Evolutionary conservation across 1,284 basidiomycete genomes (phyloP), one percentile per base, ranked within the genome.

Genomic region (Rhodotorula sp.): DNA sequence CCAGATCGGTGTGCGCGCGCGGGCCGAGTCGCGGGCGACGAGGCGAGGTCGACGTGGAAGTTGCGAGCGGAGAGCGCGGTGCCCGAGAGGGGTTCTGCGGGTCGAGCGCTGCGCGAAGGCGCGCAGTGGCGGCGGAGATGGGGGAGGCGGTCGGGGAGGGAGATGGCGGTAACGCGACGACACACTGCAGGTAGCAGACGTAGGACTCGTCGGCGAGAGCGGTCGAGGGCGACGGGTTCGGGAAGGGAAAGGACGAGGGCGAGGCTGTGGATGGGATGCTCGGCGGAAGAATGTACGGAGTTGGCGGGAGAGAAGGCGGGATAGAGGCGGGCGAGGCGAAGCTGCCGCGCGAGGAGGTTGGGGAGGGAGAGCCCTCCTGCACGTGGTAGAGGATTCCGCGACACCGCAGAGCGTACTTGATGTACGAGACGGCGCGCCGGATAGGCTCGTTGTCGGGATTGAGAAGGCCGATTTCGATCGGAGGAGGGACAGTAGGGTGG

Each of bases 311-410:
- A 23, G 67, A 65, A 44, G 61, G 49, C 3, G 61, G 66, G 4
- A 63, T 48, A 23, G 67, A 64, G 55, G 16, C 42, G 34, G 65
- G 52, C 9, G 62, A 56, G 14, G 58, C 5, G 49, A 66, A 19
- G 25, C 27, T 25, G 45, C n/a, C 23, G 25, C 46, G 34, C 46
- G 46, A 54, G n/a, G 48, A 41, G 3, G 42, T 46, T 42, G 52
- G 21, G 41, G 49, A 19, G 10, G 61, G 44, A 21, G 49, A n/a
- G 42, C 71, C 60, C n/a, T 67, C 69, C 9, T 81, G 66, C 19
- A 80, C 80, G 76, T 86, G 85, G 75, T 86, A 86, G 42, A 86
- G 77, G 66, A 86, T 84, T 2, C 85, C 85, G 0, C 82, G 80
- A 27, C 83, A 85, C 19, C 85, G 83, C 13, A 86, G 77, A 44